Conservation (phyloP, 306 rosid genomes). For the Psophocarpus tetragonolobus region DNA sequence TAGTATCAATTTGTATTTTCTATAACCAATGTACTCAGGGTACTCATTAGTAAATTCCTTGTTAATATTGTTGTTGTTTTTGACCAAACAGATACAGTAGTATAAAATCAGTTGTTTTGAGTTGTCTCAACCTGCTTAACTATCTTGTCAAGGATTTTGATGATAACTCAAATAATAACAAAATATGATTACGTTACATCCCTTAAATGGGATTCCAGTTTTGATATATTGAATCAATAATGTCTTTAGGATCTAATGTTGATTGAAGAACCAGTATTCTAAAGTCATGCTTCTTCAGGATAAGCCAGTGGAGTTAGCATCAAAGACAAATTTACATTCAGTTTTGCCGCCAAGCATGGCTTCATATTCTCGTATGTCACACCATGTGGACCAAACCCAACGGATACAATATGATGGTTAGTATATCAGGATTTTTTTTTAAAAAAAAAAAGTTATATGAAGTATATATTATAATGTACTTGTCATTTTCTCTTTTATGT, state of each 20-base stretch:
- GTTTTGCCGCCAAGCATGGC: slow-evolving; percentile 50
- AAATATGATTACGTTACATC: slow-evolving; percentile 34
- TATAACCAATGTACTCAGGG: background rate
- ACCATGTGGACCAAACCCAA: slow-evolving; percentile 53
- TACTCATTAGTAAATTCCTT: background rate
- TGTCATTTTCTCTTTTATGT: slow-evolving; percentile 2
- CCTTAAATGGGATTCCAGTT: slow-evolving; percentile 41
- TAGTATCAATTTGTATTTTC: background rate
- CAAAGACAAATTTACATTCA: slow-evolving; percentile 57
- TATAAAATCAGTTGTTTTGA: background rate
- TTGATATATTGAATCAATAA: slow-evolving; percentile 51
- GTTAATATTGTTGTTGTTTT: slow-evolving; percentile 9
- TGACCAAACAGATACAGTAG: background rate
- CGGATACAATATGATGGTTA: slow-evolving; percentile 69
- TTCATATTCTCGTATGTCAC: slow-evolving; percentile 59
- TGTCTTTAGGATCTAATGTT: slow-evolving; percentile 72
- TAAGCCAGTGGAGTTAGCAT: slow-evolving; percentile 72
- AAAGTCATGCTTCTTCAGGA: slow-evolving; percentile 92
- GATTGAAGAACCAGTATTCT: slow-evolving; percentile 77
- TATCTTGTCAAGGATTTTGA: slow-evolving; percentile 21
- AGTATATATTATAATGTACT: background rate
- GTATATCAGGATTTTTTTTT: slow-evolving; percentile 19
- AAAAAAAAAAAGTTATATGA: background rate
- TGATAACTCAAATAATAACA: slow-evolving; percentile 27
- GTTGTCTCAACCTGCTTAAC: slow-evolving; percentile 11